Base-by-base conservation (phyloP, 495 filamentous ascomycete species). In the Aspergillus nanangensis region DNA sequence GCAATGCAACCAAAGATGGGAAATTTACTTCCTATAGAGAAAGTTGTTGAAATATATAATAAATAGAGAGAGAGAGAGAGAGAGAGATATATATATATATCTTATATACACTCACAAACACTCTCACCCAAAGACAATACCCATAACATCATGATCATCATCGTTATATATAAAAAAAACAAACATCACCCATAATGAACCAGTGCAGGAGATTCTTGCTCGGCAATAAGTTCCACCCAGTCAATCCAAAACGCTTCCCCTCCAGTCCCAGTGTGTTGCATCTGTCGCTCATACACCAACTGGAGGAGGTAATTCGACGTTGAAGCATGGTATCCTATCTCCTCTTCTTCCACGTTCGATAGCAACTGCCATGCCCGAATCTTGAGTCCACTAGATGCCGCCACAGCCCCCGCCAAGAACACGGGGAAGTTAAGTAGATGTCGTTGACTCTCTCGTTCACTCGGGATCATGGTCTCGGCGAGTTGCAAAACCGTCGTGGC, bases 391-490 rank as follows among this genome's bases (percentile, higher is more conserved):
- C 58, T 57, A 15, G 65, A 62, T 7, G 55, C 58, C 0, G 72
- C 54, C 0, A 71, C 71, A 32, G 72, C 66, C 8, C 78, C 80
- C 0, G 78, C 70, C 41, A 83, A 69, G 57, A 82, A 82, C 0
- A 82, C 54, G 0, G 79, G 78, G 54, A 83, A 81, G 0, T 77
- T 63, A 24, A 77, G 48, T 44, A 77, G 76, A 15, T 70, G 67
- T 5, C 62, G 70, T 35, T 76, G 71, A 15, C 58, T 48, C n/a
- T 60, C 59, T 2, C 51, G 51, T 3, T 44, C 46, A 8, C 53
- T 51, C 7, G 65, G 44, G 2, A 71, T 55, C 39, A 53, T 38
- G 2, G 41, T 41, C 29, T 69, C 66, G 5, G 69, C 70, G 11
- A 74, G 53, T 13, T 66, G 69, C 5, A 81, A 48, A 43, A 82